Evolutionary conservation across 2,329 filamentous ascomycete genomes (phyloP).

Genomic region (Aspergillus luchuensis): DNA sequence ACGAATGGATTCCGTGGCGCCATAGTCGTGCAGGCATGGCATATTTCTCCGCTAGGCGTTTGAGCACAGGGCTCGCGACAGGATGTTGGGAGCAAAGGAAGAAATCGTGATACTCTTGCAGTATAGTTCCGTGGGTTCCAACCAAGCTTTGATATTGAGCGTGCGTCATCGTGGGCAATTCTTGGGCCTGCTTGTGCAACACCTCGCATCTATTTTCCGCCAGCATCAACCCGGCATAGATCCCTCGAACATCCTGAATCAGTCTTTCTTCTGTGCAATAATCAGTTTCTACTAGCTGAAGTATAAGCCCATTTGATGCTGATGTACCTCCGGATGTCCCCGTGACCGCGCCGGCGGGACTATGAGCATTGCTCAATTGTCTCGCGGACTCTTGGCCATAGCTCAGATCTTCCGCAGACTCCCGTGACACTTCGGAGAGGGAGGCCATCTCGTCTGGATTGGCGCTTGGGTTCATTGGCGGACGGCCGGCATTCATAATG

Average conservation of each 20-base stretch:
- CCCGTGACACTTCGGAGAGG: conserved; percentile 12
- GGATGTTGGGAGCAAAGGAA: conserved; percentile 88
- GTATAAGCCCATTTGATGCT: conserved; percentile 41
- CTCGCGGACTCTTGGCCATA: conserved; percentile 22
- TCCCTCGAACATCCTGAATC: conserved; percentile 66
- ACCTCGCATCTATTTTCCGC: conserved; percentile 87
- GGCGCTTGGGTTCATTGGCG: conserved; percentile 7
- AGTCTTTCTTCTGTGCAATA: conserved; percentile 77
- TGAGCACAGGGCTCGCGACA: conserved; percentile 68
- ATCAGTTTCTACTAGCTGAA: conserved; percentile 67
- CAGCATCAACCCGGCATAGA: conserved; percentile 78
- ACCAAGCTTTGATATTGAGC: conserved; percentile 85
- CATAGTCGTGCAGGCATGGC: conserved; percentile 93
- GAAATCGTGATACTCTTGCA: conserved; percentile 84
- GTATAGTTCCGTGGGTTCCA: conserved; percentile 73
- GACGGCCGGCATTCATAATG: conserved; percentile 11
- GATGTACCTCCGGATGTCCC: conserved; percentile 28
- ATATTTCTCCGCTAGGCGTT: conserved; percentile 74
- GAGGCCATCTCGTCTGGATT: conserved; percentile 14
- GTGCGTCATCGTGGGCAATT: conserved; percentile 59
- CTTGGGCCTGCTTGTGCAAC: conserved; percentile 65
- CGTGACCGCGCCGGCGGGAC: conserved; percentile 19
- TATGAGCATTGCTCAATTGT: conserved; percentile 21
- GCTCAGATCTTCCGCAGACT: conserved; percentile 15
- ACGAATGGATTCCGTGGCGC: conserved; percentile 86